A percentile compares a stretch with the other conserved stretches of the same genome.
Conservation (phyloP, 2,329 filamentous ascomycete genomes). For the Venturia pyrina region DNA sequence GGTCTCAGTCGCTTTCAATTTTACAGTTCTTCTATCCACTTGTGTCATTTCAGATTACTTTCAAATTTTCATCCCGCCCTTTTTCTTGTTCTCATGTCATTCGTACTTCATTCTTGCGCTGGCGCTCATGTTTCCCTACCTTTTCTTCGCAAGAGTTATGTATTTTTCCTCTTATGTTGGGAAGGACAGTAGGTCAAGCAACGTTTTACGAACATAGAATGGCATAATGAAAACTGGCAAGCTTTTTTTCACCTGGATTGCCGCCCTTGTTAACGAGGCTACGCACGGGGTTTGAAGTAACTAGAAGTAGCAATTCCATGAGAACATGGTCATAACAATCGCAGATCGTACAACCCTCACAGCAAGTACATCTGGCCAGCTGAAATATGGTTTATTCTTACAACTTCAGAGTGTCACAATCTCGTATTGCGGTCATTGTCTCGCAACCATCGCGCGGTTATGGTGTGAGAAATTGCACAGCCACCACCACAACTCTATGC, state of each 20-base stretch:
- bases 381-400: no score
- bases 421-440: no score
- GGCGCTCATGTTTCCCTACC: neutral
- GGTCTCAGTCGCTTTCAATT: neutral
- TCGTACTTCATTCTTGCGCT: neutral
- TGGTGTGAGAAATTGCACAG: neutral
- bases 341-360: no score
- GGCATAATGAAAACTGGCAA: neutral
- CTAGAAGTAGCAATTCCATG: no score
- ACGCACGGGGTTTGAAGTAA: no score
- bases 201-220: neutral
- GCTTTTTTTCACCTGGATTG: neutral
- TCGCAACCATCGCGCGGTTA: neutral
- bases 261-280: neutral
- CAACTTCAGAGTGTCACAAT: no score
- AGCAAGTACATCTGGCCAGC: no score
- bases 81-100: no score
- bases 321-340: no score
- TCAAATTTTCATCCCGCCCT: no score
- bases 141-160: neutral
- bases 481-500: neutral
- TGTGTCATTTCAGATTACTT: no score
- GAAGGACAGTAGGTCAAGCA: neutral
- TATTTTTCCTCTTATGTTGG: neutral
- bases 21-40: no score